Percentiles rank a stretch among this genome's conserved stretches.
Conservation (phyloP, 2,329 filamentous ascomycete genomes). For the Xylariaceae sp. region DNA sequence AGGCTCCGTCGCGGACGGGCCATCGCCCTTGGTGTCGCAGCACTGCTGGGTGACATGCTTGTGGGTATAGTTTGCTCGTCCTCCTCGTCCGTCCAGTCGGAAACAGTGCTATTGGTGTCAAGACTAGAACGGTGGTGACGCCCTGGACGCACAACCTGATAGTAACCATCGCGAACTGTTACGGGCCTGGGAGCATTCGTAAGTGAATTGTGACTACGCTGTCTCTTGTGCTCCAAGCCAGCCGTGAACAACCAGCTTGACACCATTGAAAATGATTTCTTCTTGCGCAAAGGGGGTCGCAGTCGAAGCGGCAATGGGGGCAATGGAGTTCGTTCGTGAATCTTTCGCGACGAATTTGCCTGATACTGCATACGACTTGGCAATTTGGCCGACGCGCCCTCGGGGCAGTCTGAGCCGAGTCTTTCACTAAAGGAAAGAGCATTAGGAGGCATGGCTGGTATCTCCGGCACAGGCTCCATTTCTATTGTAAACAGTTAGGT, state of each 20-base stretch:
- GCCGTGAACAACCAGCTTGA: constrained; percentile 51
- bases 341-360: constrained; percentile 33
- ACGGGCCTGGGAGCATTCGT: constrained; percentile 53
- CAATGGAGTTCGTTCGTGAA: constrained; percentile 40
- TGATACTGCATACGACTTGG: constrained; percentile 35
- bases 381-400: constrained; percentile 32
- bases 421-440: constrained; percentile 55
- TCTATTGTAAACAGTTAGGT: constrained; percentile 30
- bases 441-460: constrained; percentile 52
- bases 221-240: constrained; percentile 31
- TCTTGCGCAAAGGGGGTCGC: constrained; percentile 58
- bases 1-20: constrained; percentile 31
- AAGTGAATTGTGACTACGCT: constrained; percentile 44
- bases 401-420: constrained; percentile 42
- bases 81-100: constrained; percentile 44
- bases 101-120: constrained; percentile 44
- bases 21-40: constrained; percentile 38
- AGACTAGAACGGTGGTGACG: constrained; percentile 37
- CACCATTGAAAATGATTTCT: constrained; percentile 60
- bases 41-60: constrained; percentile 46
- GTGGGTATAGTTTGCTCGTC: constrained; percentile 43
- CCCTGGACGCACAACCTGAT: constrained; percentile 46
- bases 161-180: constrained; percentile 50
- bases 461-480: constrained; percentile 48
- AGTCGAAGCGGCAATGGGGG: constrained; percentile 55